These are phyloP conservation scores for Neonectria hederae DNA, from an alignment of 2,329 filamentous ascomycete genomes.

Conservation along the genomic window DNA sequence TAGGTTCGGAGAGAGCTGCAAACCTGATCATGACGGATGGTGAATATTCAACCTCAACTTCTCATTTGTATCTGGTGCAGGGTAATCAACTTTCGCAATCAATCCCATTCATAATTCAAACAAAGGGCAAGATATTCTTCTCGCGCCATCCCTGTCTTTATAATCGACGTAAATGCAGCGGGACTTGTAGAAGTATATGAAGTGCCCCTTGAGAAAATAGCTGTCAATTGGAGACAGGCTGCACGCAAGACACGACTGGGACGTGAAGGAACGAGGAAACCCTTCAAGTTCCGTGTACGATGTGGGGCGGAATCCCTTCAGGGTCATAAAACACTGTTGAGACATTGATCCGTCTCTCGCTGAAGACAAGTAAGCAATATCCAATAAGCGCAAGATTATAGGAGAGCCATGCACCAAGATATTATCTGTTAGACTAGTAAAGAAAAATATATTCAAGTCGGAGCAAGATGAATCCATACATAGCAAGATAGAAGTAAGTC, in stretches of 20 bases:
- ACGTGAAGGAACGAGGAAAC: neutral
- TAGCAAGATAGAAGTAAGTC: too few species aligned
- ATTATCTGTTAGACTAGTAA: too few species aligned
- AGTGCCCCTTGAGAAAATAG: neutral
- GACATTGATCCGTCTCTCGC: neutral
- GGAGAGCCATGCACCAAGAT: too few species aligned
- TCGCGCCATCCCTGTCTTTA: neutral
- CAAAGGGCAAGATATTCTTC: neutral
- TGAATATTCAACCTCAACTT: neutral
- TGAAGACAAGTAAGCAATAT: neutral
- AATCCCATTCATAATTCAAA: neutral
- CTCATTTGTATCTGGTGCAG: neutral
- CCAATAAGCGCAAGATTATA: too few species aligned
- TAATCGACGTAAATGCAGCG: neutral
- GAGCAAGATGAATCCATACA: too few species aligned
- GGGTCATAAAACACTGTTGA: neutral
- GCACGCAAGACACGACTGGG: neutral
- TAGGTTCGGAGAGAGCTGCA: neutral
- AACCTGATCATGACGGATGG: neutral
- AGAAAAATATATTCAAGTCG: too few species aligned
- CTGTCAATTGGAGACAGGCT: constrained; percentile 7
- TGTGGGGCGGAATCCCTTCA: neutral
- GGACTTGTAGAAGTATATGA: too few species aligned
- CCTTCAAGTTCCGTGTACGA: neutral
- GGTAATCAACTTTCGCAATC: neutral